Evolutionary conservation across 306 rosid genomes (phyloP), one percentile per base, ranked within the genome.

Genomic region (Inga laurina): DNA sequence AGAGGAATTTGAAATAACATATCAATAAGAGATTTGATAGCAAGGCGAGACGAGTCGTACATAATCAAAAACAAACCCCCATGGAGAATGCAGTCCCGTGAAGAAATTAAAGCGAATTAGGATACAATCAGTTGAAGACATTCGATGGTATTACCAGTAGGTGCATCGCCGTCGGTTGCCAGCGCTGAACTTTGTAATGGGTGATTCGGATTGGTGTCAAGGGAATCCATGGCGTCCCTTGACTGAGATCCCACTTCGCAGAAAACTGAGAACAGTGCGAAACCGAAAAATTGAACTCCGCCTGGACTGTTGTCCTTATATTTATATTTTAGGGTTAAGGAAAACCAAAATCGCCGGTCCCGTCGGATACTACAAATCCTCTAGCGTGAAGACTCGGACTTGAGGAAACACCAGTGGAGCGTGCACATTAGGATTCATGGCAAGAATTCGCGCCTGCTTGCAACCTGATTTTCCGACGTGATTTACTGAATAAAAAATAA

Each of bases 121-220:
- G 30, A 57, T 34, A 82, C n/a, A 34, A 54, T 64, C 44, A 67
- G 65, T 61, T 13, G 75, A 74, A 74, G 62, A 34, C 54, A 43
- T 43, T 18, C 41, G 10, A 43, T 24, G 15, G 6, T 0, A 48
- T 78, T 78, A 65, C 82, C 74, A 18, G 82, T 45, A 21, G 64
- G 64, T 48, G 49, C 64, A 6, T 78, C 65, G 21, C 34, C 74
- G 13, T 78, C 37, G 48, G 74, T 78, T 18, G 74, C 64, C 32
- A 32, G 82, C 13, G 59, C 35, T 32, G 74, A 66, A 48, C 35
- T 66, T 27, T 65, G 37, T 1, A 10, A 78, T 10, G 37, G 49
- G 30, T 15, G 45, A 27, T 44, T 41, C 48, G 6, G 37, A 77
- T 16, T 27, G 56, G 24, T 9, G 44, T 62, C 39, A 37, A 5